Percentiles rank a stretch among this genome's conserved stretches.
These are phyloP conservation scores for Cordyceps pruinosa DNA, from an alignment of 2,329 filamentous ascomycete genomes.

Conservation along the genomic window DNA sequence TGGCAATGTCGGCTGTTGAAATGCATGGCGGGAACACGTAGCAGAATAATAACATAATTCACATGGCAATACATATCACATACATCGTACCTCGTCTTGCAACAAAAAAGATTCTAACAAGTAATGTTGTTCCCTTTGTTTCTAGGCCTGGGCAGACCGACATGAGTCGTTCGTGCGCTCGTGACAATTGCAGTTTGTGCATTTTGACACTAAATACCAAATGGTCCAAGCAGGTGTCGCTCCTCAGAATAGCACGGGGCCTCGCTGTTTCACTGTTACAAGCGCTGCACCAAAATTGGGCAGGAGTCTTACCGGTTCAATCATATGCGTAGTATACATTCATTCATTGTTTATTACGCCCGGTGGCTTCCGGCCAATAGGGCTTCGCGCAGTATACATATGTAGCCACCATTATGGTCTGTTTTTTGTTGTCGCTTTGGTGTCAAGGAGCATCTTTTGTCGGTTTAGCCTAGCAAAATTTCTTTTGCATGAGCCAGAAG, in stretches of 20 bases:
- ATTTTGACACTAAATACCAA: neutral
- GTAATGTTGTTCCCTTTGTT: neutral
- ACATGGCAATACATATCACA: too few species aligned
- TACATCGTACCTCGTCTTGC: neutral
- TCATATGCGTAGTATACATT: neutral
- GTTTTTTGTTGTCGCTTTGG: neutral
- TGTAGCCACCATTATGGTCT: neutral
- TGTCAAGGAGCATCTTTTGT: neutral
- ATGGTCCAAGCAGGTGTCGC: neutral
- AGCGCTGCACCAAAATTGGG: neutral
- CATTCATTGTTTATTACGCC: too few species aligned
- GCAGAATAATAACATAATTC: neutral
- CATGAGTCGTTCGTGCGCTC: neutral
- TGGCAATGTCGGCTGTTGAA: neutral
- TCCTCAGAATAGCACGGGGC: neutral
- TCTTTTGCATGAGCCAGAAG: neutral
- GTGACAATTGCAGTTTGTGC: neutral
- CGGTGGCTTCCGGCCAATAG: too few species aligned
- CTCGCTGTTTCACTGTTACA: neutral
- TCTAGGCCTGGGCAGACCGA: neutral
- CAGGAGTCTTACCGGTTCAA: neutral
- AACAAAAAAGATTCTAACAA: neutral
- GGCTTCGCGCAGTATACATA: neutral
- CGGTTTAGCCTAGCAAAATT: neutral
- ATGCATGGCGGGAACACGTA: neutral